A percentile compares a stretch with the other conserved stretches of the same genome.
Conservation (phyloP, 768 basidiomycete species). For the Tricholoma hemisulphureum region DNA sequence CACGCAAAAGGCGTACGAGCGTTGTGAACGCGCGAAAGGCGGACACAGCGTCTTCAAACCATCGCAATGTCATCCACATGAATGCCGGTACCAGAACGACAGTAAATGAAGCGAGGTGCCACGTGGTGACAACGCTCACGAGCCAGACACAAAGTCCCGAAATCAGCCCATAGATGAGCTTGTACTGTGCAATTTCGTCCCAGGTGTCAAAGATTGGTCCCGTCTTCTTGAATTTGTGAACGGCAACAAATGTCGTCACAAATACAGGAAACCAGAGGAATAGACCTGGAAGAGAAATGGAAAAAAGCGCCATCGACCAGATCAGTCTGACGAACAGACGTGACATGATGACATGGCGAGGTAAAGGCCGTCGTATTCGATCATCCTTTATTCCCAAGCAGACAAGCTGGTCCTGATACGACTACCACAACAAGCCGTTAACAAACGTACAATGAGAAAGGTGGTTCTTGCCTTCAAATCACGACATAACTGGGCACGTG, state of each 20-base stretch:
- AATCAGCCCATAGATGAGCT: slow-evolving; percentile 77
- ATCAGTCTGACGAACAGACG: slow-evolving; percentile 64
- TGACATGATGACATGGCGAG: slow-evolving; percentile 51
- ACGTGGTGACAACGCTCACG: slow-evolving; percentile 50
- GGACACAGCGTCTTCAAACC: slow-evolving; percentile 82
- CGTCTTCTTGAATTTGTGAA: slow-evolving; percentile 74
- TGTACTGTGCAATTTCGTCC: slow-evolving; percentile 90
- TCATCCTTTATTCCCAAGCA: slow-evolving; percentile 80
- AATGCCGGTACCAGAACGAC: slow-evolving; percentile 59
- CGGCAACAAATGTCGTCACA: slow-evolving; percentile 63
- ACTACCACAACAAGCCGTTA: slow-evolving; percentile 34
- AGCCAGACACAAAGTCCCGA: slow-evolving; percentile 73
- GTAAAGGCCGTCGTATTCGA: slow-evolving; percentile 67
- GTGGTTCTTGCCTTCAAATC: slow-evolving; percentile 58
- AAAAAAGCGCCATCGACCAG: slow-evolving; percentile 62
- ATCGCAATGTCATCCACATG: slow-evolving; percentile 91
- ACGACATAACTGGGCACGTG: slow-evolving; percentile 34
- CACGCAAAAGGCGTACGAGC: slow-evolving; percentile 58
- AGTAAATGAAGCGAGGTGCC: slow-evolving; percentile 60
- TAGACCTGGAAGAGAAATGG: slow-evolving; percentile 72
- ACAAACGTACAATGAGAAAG: neutral
- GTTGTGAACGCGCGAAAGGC: slow-evolving; percentile 73
- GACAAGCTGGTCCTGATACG: slow-evolving; percentile 71
- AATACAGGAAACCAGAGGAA: slow-evolving; percentile 84
- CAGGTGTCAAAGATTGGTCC: slow-evolving; percentile 84